These are phyloP conservation scores for Fusarium begoniae DNA, from an alignment of 2,329 filamentous ascomycete species.

Conservation along the genomic window DNA sequence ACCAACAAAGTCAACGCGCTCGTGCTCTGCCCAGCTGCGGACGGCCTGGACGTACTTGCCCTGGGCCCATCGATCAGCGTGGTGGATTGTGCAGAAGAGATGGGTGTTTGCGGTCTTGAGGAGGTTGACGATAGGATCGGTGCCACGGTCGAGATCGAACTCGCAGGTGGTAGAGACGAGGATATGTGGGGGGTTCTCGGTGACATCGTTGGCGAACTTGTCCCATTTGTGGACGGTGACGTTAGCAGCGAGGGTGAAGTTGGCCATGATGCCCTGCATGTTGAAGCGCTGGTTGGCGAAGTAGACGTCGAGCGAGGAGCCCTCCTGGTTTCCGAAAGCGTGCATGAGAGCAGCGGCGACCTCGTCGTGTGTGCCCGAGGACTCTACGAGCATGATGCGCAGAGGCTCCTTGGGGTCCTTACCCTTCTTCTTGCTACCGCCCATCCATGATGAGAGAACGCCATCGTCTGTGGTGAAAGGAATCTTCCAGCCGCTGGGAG, in stretches of 20 bases:
- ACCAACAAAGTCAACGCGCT: constrained; percentile 39
- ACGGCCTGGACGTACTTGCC: constrained; percentile 35
- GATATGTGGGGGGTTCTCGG: constrained; percentile 31
- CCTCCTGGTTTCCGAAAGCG: constrained; percentile 37
- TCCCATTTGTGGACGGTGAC: constrained; percentile 24
- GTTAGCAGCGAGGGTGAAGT: constrained; percentile 37
- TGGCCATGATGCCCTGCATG: constrained; percentile 40
- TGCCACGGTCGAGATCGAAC: constrained; percentile 33
- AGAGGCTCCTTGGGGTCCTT: constrained; percentile 28
- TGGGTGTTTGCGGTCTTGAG: constrained; percentile 34
- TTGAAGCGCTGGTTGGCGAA: constrained; percentile 40
- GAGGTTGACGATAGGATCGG: constrained; percentile 30
- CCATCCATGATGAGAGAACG: constrained; percentile 35
- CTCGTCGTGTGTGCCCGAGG: constrained; percentile 43
- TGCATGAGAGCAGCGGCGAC: constrained; percentile 40
- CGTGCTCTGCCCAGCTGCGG: constrained; percentile 31
- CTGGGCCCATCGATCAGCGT: constrained; percentile 40
- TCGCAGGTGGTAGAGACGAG: constrained; percentile 45
- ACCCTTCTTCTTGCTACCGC: constrained; percentile 1
- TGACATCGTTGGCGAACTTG: constrained; percentile 24
- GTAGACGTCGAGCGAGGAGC: constrained; percentile 35
- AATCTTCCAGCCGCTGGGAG: constrained; percentile 34
- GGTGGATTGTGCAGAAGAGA: constrained; percentile 43
- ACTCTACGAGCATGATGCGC: constrained; percentile 41
- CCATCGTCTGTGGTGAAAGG: constrained; percentile 41